Percentiles rank a stretch among this genome's conserved stretches.
Conservation (phyloP, 495 filamentous ascomycete genomes). For the Sordaria brevicollis region DNA sequence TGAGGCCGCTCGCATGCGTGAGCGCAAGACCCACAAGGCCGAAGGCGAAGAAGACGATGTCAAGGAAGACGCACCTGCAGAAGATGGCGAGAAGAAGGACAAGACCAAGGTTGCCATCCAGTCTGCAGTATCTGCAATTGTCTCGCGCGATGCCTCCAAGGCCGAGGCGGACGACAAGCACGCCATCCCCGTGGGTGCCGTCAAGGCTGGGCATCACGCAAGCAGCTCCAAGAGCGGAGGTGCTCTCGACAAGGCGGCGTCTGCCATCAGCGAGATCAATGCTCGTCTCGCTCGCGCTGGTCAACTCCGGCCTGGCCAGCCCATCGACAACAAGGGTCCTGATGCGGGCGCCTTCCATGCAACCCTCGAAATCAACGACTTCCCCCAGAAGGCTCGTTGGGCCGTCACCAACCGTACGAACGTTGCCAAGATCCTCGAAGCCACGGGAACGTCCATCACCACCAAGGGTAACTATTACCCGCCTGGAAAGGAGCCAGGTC, state of each 20-base stretch:
- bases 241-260: slow-evolving; percentile 72
- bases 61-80: slow-evolving; percentile 58
- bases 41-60: slow-evolving; percentile 84
- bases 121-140: slow-evolving; percentile 46
- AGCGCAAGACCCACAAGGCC: slow-evolving; percentile 81
- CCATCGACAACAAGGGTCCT: slow-evolving; percentile 97
- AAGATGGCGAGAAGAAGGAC: slow-evolving; percentile 47
- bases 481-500: slow-evolving; percentile 64
- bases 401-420: slow-evolving; percentile 98
- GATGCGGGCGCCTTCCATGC: slow-evolving; percentile 97
- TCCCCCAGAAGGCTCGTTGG: slow-evolving; percentile 98
- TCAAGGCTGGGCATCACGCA: slow-evolving; percentile 40
- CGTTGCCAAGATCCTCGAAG: slow-evolving; percentile 94
- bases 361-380: slow-evolving; percentile 97
- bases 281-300: slow-evolving; percentile 76
- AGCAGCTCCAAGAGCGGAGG: slow-evolving; percentile 44
- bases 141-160: slow-evolving; percentile 32
- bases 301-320: slow-evolving; percentile 79
- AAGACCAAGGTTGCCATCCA: slow-evolving; percentile 55
- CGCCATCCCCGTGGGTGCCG: slow-evolving; percentile 50
- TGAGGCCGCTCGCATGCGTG: slow-evolving; percentile 69
- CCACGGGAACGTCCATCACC: slow-evolving; percentile 91
- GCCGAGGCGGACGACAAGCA: slow-evolving; percentile 31
- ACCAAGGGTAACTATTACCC: slow-evolving; percentile 91
- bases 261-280: slow-evolving; percentile 78